A percentile compares a stretch with the other conserved stretches of the same genome.
Evolutionary conservation across 2,329 filamentous ascomycete genomes (phyloP).

Genomic region (Pseudocercospora pini-densiflorae): DNA sequence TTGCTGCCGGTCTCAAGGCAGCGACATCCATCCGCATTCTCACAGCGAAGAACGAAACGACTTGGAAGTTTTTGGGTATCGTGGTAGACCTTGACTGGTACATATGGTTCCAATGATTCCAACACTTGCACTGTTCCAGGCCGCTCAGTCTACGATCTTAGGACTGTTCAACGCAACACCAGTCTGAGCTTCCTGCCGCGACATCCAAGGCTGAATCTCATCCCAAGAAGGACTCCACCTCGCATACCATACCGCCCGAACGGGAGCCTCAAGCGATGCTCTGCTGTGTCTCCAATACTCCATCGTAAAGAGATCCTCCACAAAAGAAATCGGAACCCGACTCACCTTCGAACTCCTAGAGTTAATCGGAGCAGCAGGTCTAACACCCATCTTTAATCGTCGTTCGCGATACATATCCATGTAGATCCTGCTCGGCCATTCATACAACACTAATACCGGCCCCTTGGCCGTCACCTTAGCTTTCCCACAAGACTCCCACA

Average conservation of each 20-base stretch:
- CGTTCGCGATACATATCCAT: slow-evolving; percentile 1
- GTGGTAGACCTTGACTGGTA: too few species aligned
- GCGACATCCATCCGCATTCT: too few species aligned
- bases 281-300: not conserved
- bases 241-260: not conserved
- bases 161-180: not conserved
- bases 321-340: not conserved
- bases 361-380: not conserved
- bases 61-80: too few species aligned
- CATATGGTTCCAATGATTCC: too few species aligned
- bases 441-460: not conserved
- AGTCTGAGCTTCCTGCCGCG: not conserved
- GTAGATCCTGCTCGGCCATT: not conserved
- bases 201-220: not conserved
- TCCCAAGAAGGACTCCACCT: not conserved
- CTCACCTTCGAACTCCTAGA: not conserved
- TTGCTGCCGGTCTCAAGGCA: too few species aligned
- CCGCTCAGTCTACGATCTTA: not conserved
- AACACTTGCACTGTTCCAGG: not conserved
- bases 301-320: slow-evolving; percentile 2
- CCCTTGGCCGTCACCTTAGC: not conserved
- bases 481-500: not conserved
- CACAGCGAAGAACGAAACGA: too few species aligned
- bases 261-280: not conserved
- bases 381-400: not conserved